Evolutionary conservation across 179 eudicot genomes (phyloP), one percentile per base, ranked within the genome.

Genomic region (Sideroxylon spinosum): DNA sequence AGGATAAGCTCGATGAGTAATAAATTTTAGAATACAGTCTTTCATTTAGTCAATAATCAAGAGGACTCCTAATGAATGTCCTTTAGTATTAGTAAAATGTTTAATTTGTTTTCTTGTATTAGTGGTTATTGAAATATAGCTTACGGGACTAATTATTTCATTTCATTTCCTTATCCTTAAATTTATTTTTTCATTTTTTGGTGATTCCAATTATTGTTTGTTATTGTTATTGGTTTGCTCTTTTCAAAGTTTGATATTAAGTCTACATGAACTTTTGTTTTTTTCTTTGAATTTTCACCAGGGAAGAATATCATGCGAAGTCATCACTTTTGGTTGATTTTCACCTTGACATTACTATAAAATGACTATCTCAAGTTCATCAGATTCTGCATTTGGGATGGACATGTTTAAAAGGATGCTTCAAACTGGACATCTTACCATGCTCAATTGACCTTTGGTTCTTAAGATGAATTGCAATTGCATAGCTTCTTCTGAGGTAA

Each of bases 381-480:
- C 98, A 76, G 98, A 92, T 85, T 89, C 89, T 55, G 90, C 97
- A 28, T 93, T 93, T 78, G 95, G 95, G 82, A 92, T 92, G 95
- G 98, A 92, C 85, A 90, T 93, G 89, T 81, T 93, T 67, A 93
- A 92, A 91, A 85, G 98, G 89, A 93, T 93, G 93, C 98, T 93
- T 69, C 98, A 93, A 0, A 85, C 97, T 46, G 97, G 98, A 75
- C 97, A 93, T 79, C 98, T 97, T 16, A 89, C 92, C 74, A 93
- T 93, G 97, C 97, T 93, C 81, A 90, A 97, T 84, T 93, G 89
- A 93, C 71, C 4, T 14, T 16, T 57, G 59, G 71, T 44, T 22
- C 60, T 74, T 13, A 28, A 32, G 50, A 50, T 52, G 9, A 52
- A 13, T 1, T 52, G 56, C 56, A 1, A 2, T 52, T 52, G 16